Evolutionary conservation across 2,329 filamentous ascomycete genomes (phyloP), one percentile per base, ranked within the genome.

Genomic region (Colletotrichum orbiculare): DNA sequence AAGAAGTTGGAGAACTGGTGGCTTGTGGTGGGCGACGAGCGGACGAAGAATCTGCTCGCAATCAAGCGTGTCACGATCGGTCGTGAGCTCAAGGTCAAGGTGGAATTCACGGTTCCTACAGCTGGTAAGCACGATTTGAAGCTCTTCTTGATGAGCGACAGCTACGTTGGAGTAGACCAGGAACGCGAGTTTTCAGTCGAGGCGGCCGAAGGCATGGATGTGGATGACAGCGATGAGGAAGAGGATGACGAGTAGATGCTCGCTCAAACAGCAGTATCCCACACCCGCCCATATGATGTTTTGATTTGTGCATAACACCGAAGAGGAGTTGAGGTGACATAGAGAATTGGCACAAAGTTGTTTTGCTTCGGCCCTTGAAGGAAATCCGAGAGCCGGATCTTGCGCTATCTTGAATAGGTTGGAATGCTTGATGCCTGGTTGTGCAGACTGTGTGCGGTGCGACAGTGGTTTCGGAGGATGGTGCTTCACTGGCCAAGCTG

Each of bases 1-100:
- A 91, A 91, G 77, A 99, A 99, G 85, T 91, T 93, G 82, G 96
- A 99, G 84, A 97, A 96, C 75, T 99, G 94, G 94, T 99, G 96
- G 96, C 82, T 99, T 60, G 93, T 99, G 17, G 93, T 99, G 39
- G 95, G 94, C 37, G 94, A 98, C 71, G 94, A 97, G 80, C 91
- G 88, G 76, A 93, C 91, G 45, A 95, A 93, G 82, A 94, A 86
- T 68, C 82, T 99, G 67, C 83, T 98, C 63, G 94, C 93, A 3
- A 97, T 98, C 82, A 99, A 98, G 85, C 88, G 95, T 71, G 90
- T 99, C 66, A 97, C 94, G 1, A 91, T 99, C 68, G 91, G 89
- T 45, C 87, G 87, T 71, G 89, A 91, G 74, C 80, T 97, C 72
- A 91, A 92, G 73, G 86, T 94, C 62, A 89, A 88, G 74, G 82